Percentiles rank a stretch among this genome's conserved stretches.
Evolutionary conservation across 2,329 filamentous ascomycete species (phyloP).

Genomic region (Helotiales sp.): DNA sequence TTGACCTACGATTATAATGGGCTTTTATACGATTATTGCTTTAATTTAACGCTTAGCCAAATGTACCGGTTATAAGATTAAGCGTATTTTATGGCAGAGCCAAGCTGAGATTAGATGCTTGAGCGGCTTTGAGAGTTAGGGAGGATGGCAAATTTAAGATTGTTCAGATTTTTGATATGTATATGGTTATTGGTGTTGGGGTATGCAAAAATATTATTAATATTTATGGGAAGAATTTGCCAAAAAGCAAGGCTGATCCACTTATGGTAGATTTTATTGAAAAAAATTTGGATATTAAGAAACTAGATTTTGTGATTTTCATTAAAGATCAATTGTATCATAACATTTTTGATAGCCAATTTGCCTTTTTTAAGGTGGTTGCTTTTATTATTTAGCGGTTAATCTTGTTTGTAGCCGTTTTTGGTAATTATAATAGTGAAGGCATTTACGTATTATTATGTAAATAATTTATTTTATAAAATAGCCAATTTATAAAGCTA

Average conservation of each 20-base stretch:
- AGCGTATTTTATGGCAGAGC: slow-evolving; percentile 60
- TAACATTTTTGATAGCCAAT: slow-evolving; percentile 78
- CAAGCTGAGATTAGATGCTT: slow-evolving; percentile 54
- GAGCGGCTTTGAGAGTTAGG: slow-evolving; percentile 60
- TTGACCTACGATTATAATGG: slow-evolving; percentile 86
- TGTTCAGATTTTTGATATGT: slow-evolving; percentile 90
- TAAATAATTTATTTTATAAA: slow-evolving; percentile 42
- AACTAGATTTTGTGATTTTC: slow-evolving; percentile 86
- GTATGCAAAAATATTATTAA: slow-evolving; percentile 79
- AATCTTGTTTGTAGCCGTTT: slow-evolving; percentile 89
- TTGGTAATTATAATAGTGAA: slow-evolving; percentile 96
- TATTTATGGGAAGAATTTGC: slow-evolving; percentile 48
- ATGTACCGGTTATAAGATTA: slow-evolving; percentile 46
- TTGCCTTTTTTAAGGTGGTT: slow-evolving; percentile 86
- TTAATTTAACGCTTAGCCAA: slow-evolving; percentile 42
- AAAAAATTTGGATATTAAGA: slow-evolving; percentile 85
- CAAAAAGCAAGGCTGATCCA: slow-evolving; percentile 85
- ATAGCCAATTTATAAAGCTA: slow-evolving; percentile 34
- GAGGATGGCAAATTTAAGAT: slow-evolving; percentile 95
- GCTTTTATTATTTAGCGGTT: slow-evolving; percentile 80
- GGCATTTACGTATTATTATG: slow-evolving; percentile 51
- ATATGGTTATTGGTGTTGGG: slow-evolving; percentile 86
- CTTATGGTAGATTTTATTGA: slow-evolving; percentile 86
- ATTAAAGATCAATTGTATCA: slow-evolving; percentile 95
- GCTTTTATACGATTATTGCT: slow-evolving; percentile 45